Evolutionary conservation across 2,329 filamentous ascomycete genomes (phyloP), one percentile per base, ranked within the genome.

Genomic region (Erysiphe pulchra): DNA sequence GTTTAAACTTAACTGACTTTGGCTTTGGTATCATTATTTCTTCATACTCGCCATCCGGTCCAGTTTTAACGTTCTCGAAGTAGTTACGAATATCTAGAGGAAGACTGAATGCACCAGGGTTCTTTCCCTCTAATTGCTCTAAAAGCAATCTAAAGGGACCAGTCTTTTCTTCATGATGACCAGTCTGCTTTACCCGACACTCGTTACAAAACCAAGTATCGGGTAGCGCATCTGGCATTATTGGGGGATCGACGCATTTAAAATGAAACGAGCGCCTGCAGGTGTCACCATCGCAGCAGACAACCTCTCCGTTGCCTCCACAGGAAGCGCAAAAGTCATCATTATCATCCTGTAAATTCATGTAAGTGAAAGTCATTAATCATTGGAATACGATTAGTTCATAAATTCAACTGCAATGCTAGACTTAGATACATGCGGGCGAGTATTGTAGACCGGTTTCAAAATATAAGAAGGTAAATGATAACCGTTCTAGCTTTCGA

Each of bases 251-350:
- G 52, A 90, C 74, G 60, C 90, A 95, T 48, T 73, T 70, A 59
- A 90, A 84, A 62, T 95, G 90, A 62, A 92, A 94, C 6, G 86
- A 83, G 52, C 83, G 75, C 49, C 78, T 73, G 63, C 90, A 98
- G 50, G 80, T 82, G 63, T 95, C 90, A 61, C 90, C 82, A 63
- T 95, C 90, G 61, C 90, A 98, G 63, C 86, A 94, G 52, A 95
- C 70, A 50, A 98, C 71, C 53, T 84, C 75, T 47, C 87, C 87
- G 52, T 75, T 80, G 51, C 80, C 80, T 56, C 78, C 75, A 63
- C 90, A 98, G 41, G 84, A 75, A 50, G 78, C 78, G 65, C 87
- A 98, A 57, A 80, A 79, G 60, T 95, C 87, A 60, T 90, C 83
- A 60, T 92, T 92, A 50, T 93, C 79, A 53, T 73, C 66, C 67